Percentiles rank a stretch among this genome's conserved stretches.
Conservation (phyloP, 2,329 filamentous ascomycete genomes). For the Trichophyton mentagrophytes region DNA sequence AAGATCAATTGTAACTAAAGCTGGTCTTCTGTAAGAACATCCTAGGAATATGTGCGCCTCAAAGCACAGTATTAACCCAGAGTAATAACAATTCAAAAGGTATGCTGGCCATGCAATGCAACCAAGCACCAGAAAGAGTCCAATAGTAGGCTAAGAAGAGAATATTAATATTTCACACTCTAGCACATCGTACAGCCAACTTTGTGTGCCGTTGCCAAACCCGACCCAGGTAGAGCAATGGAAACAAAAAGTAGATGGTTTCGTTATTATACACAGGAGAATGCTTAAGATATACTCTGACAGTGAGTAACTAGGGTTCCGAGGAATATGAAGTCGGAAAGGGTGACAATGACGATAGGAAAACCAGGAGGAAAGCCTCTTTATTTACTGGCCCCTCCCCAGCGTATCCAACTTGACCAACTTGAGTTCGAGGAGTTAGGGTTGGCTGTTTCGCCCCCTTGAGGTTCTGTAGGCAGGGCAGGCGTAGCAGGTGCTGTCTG, state of each 20-base stretch:
- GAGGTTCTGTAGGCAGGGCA: background rate
- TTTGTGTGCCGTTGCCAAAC: background rate
- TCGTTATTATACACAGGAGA: conserved; percentile 3
- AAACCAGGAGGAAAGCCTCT: background rate
- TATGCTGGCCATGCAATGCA: background rate
- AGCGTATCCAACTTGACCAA: background rate
- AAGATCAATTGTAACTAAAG: too few relatives aligned
- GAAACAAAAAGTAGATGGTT: background rate
- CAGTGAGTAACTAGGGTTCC: background rate
- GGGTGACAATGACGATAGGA: background rate
- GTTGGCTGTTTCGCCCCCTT: background rate
- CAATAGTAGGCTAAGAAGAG: background rate
- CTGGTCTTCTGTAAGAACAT: too few relatives aligned
- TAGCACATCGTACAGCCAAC: background rate
- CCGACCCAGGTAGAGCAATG: background rate
- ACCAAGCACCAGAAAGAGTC: background rate
- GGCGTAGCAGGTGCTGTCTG: background rate
- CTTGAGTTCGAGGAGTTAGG: background rate
- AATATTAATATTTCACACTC: conserved; percentile 1
- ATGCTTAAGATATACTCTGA: background rate
- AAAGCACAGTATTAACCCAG: too few relatives aligned
- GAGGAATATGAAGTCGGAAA: background rate
- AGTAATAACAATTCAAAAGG: too few relatives aligned
- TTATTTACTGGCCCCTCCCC: background rate
- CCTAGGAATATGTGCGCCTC: too few relatives aligned